Conservation (phyloP, 257 asterid genomes). For the Jacaranda copaia region DNA sequence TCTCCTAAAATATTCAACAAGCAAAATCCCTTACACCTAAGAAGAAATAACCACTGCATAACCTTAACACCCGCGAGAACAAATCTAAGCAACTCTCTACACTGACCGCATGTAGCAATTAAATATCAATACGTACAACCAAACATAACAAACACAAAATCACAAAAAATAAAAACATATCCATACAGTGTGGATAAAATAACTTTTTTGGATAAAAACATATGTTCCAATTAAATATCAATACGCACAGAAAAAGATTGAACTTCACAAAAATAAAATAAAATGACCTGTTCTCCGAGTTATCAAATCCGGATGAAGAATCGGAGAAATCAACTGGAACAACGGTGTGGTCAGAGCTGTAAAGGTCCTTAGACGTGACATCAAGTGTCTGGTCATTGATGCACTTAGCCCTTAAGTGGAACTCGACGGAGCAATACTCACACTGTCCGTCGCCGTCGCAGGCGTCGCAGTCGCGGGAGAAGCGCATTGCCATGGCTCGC, state of each 20-base stretch:
- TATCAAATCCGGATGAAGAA: conserved; percentile 54
- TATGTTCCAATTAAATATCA: no score
- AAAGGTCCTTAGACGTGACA: conserved; percentile 88
- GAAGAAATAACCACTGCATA: not conserved
- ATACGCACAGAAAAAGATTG: not conserved
- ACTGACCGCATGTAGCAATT: not conserved
- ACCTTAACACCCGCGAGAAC: not conserved
- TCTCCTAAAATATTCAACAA: not conserved
- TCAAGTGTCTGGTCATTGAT: conserved; percentile 80
- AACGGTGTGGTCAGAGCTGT: conserved; percentile 90
- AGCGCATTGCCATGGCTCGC: conserved; percentile 96
- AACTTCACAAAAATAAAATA: not conserved
- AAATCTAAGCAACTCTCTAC: no score
- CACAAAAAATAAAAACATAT: not conserved
- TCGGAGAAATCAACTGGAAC: conserved; percentile 85
- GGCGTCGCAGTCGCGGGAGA: conserved; percentile 97
- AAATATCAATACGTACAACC: not conserved
- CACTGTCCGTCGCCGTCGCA: conserved; percentile 99
- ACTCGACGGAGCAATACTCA: conserved; percentile 97
- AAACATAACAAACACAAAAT: conserved; percentile 17
- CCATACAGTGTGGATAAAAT: no score
- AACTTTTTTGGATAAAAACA: no score
- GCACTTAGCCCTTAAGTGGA: conserved; percentile 82
- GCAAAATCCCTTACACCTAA: not conserved
- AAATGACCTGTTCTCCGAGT: conserved; percentile 54